Conservation (phyloP, 202 grass and related monocot species). For the Zizania palustris region DNA sequence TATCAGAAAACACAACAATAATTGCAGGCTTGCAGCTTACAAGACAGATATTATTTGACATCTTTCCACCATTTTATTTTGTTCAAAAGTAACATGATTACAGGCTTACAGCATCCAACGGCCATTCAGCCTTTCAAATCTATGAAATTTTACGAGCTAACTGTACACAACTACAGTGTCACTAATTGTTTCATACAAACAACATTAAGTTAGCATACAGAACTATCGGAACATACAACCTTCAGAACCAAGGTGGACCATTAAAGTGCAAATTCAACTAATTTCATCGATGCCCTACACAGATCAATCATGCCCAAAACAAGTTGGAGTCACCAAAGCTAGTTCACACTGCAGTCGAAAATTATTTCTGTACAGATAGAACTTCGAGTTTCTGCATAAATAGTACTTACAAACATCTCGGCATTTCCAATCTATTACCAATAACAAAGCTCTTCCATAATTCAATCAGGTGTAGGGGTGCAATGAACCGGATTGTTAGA, state of each 20-base stretch:
- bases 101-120: not conserved
- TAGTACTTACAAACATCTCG: not conserved
- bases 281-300: not conserved
- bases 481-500: not conserved
- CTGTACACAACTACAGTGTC: not conserved
- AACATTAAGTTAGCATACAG: not conserved
- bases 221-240: not conserved
- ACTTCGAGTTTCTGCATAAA: not conserved
- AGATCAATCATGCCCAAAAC: not conserved
- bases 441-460: not conserved
- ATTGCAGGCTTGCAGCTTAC: not conserved
- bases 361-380: not conserved
- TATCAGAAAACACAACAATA: conserved; percentile 4
- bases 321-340: not conserved
- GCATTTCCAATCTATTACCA: not conserved
- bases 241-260: not conserved
- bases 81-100: not conserved
- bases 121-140: not conserved
- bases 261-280: not conserved
- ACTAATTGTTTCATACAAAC: conserved; percentile 4
- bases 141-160: conserved; percentile 1
- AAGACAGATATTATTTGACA: not conserved
- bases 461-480: not conserved
- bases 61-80: not conserved
- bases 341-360: not conserved